Evolutionary conservation across 192 early-diverging fungal species (phyloP).

Genomic region (Coemansia sp.): DNA sequence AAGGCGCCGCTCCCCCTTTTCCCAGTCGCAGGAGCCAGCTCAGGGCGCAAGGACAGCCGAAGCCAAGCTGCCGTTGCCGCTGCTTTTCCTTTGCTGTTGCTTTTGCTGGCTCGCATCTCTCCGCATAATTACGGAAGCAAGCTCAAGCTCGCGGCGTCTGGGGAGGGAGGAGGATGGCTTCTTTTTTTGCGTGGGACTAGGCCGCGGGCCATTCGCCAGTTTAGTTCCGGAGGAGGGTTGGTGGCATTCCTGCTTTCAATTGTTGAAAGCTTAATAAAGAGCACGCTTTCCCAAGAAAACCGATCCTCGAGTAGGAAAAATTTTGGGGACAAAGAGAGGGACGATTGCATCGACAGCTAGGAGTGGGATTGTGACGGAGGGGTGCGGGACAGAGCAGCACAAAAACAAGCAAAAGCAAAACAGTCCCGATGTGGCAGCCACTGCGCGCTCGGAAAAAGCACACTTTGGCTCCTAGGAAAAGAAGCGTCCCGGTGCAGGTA

Average conservation of each 20-base stretch:
- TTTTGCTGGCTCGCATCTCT: no score
- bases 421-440: background rate
- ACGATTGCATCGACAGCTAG: background rate
- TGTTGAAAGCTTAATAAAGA: no score
- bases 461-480: no score
- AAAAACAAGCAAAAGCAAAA: background rate
- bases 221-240: background rate
- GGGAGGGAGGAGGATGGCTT: no score
- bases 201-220: background rate
- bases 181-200: no score
- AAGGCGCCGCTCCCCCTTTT: no score
- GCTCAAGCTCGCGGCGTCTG: background rate
- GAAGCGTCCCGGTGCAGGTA: no score
- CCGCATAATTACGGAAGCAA: background rate
- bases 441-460: background rate
- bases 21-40: no score
- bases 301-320: background rate
- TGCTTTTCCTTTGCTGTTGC: no score
- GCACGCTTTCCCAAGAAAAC: background rate
- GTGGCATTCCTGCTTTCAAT: no score
- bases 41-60: no score
- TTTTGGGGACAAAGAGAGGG: constrained; percentile 1
- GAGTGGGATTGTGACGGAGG: constrained; percentile 2
- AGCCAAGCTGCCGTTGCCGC: no score
- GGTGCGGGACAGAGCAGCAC: background rate